Evolutionary conservation across 495 filamentous ascomycete genomes (phyloP).

Genomic region (Xylaria longipes): DNA sequence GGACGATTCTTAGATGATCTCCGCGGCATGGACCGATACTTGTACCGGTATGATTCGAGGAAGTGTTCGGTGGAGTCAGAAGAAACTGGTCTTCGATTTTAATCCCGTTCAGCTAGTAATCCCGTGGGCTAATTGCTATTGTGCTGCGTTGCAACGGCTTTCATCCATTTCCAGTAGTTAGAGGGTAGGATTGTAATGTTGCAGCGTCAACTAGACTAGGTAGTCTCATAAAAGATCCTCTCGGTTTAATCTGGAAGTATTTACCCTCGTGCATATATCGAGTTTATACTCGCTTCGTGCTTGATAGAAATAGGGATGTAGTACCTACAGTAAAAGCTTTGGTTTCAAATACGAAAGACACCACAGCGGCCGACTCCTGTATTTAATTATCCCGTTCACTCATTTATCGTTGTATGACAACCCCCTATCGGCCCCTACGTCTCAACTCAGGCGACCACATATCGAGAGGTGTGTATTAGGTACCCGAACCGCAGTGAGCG

Average conservation of each 20-base stretch:
- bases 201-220: not conserved
- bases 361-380: not conserved
- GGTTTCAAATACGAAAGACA: not conserved
- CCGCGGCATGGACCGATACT: not conserved
- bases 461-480: not conserved
- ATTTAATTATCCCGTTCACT: not conserved
- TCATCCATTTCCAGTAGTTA: not conserved
- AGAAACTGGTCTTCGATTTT: not conserved
- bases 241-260: not conserved
- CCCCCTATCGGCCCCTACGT: not conserved
- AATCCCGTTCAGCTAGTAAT: not conserved
- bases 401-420: not conserved
- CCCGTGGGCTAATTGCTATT: not conserved
- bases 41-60: not conserved
- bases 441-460: not conserved
- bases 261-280: not conserved
- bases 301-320: not conserved
- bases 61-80: not conserved
- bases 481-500: not conserved
- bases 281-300: not conserved
- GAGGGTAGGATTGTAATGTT: not conserved
- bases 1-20: not conserved
- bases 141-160: not conserved
- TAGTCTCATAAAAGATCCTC: not conserved
- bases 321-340: not conserved